Evolutionary conservation across 768 basidiomycete species (phyloP), one percentile per base, ranked within the genome.

Genomic region (Podaxis sp.): DNA sequence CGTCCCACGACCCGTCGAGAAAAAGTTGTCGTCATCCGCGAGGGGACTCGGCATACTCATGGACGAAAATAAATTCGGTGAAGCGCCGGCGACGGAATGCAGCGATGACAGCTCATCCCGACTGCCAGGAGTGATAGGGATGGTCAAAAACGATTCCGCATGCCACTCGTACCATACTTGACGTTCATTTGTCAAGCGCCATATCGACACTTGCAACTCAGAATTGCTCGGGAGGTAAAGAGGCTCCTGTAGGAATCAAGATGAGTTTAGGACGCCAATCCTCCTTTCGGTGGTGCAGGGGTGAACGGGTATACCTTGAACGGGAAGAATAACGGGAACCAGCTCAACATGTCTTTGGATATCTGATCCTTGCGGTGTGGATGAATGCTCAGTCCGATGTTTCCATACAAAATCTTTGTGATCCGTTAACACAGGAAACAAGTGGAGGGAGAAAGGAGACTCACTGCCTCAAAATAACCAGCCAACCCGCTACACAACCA

Each of bases 91-190:
- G n/a, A 58, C 44, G 24, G 53, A 52, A 12, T 68, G 70, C 49
- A 74, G 49, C 5, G 61, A 40, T n/a, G 33, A 54, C 15, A 73
- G 69, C 9, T 78, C 74, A 64, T 71, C 73, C 38, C 72, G 72
- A 15, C 73, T 63, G 4, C 73, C 70, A 24, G 74, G 60, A 39
- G 71, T 69, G 44, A 73, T 74, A 38, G 84, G 79, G 17, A 89
- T 79, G 4, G 91, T 85, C 57, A 99, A 79, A 78, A 93, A 99
- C 17, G 94, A 89, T 70, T 98, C 96, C 0, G 95, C 95, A 70
- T 91, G 89, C 97, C 97, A 99, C 75, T 99, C 97, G 75, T 99
- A 99, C 97, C 97, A 99, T 13, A 99, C 92, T 68, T 91, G 89
- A 17, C 87, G 86, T 61, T 89, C 84, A 74, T 92, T 92, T 2